Evolutionary conservation across 768 basidiomycete species (phyloP), one percentile per base, ranked within the genome.

Genomic region (Chiua virens): DNA sequence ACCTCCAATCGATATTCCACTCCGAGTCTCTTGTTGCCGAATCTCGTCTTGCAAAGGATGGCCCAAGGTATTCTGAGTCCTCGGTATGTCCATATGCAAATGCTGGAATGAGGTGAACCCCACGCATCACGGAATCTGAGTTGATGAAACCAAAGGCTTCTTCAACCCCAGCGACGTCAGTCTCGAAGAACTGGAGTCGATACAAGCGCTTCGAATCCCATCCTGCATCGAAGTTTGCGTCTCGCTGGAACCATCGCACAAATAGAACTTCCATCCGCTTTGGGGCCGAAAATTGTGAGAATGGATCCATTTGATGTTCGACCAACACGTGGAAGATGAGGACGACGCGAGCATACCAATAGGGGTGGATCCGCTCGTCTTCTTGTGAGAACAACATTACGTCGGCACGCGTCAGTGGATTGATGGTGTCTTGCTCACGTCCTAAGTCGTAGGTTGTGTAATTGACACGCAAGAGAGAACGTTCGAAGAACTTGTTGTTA

Each of bases 381-480:
- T 51, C n/a, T 0, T 40, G 28, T 2, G 38, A 40, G 3, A 45
- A 4, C 2, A 51, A 13, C 30, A 51, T 51, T 1, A 51, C 17
- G n/a, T 37, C 28, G 2, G 34, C 3, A 2, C 8, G 41, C 2
- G n/a, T 27, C 7, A 5, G 27, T 4, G 27, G 27, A 8, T 27
- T 75, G 51, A 78, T 60, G 0, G 62, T 53, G 51, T 79, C 75
- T 49, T 76, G 72, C 4, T 45, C 46, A 45, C 21, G 56, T 18
- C 41, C 51, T 13, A 65, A 35, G 44, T 67, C 56, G 38, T 68
- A 68, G 3, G 67, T 63, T 1, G 64, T 69, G 42, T 64, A 66
- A 23, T 67, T 65, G 23, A n/a, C n/a, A n/a, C n/a, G n/a, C n/a
- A n/a, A n/a, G n/a, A n/a, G n/a, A n/a, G n/a, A n/a, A n/a, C n/a